Conservation (phyloP, 352 stramenopile species). For the Thalassiosira hispida region DNA sequence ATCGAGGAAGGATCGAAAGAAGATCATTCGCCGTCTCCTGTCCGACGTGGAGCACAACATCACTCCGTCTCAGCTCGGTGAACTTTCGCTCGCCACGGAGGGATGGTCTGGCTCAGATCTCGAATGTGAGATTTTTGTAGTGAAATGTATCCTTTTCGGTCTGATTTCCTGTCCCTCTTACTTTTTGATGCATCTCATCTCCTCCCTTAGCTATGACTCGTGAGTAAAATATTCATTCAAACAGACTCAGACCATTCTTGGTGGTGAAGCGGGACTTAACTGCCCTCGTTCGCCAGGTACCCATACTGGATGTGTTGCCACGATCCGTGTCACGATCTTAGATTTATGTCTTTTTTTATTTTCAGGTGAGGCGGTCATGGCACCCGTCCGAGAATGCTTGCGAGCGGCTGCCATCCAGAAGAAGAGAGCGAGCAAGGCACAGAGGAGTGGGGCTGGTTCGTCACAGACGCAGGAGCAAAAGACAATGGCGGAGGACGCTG, state of each 20-base stretch:
- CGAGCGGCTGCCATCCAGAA: slow-evolving; percentile 59
- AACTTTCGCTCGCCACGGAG: slow-evolving; percentile 62
- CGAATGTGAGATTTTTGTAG: background rate
- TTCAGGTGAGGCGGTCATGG: slow-evolving; percentile 84
- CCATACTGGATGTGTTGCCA: too few species aligned
- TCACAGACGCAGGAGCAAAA: slow-evolving; percentile 29
- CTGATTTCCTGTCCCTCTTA: too few species aligned
- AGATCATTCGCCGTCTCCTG: slow-evolving; percentile 69
- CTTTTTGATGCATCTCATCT: too few species aligned
- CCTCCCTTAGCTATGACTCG: slow-evolving; percentile 63
- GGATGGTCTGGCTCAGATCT: slow-evolving; percentile 78
- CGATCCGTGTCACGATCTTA: too few species aligned
- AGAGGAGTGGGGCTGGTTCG: slow-evolving; percentile 37
- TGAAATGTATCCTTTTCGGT: too few species aligned
- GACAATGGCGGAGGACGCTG: slow-evolving; percentile 22
- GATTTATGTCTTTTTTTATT: too few species aligned
- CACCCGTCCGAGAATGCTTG: slow-evolving; percentile 77
- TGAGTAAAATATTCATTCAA: too few species aligned
- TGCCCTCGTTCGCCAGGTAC: too few species aligned
- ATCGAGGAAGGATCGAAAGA: slow-evolving; percentile 58
- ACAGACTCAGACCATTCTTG: too few species aligned
- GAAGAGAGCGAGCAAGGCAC: slow-evolving; percentile 43
- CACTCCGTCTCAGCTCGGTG: slow-evolving; percentile 47
- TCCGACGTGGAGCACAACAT: slow-evolving; percentile 64
- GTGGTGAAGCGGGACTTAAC: too few species aligned